Evolutionary conservation across 495 filamentous ascomycete genomes (phyloP), one percentile per base, ranked within the genome.

Genomic region (Cenococcum geophilum): DNA sequence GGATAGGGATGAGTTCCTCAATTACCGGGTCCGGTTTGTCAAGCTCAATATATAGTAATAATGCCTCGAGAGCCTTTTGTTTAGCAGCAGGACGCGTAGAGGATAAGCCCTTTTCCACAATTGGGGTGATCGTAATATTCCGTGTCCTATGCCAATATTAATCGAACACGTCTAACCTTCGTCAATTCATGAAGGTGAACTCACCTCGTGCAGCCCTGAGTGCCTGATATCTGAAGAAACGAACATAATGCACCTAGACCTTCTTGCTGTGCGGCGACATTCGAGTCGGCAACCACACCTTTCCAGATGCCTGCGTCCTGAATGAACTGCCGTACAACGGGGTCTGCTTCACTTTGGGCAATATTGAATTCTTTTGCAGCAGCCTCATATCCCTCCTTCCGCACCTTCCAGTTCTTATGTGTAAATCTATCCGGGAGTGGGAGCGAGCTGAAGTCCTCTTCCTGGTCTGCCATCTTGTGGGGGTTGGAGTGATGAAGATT

Each of bases 341-440:
- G 86, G 68, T 93, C 86, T 64, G 88, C 82, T 73, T 97, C 93
- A 76, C 93, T 89, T 56, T 88, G 85, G 9, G 91, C 89, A 59
- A 81, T 80, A 71, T 91, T 87, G 69, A 99, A 97, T 64, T 84
- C 80, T 70, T 89, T 87, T 42, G 88, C 83, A 47, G 90, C 92
- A 63, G 92, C 90, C 77, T 97, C 93, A 74, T 97, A 99, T 52
- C 87, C 93, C 71, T 84, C 82, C 74, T 99, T 99, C 64, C 93
- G 82, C 45, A 93, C 93, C 80, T 99, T 99, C 93, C 93, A 99
- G 70, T 88, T 85, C 86, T 97, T 97, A 78, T 97, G 91, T 45
- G 84, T 74, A 73, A 92, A 95, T 69, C 89, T 83, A 58, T 96
- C 91, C 9, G 84, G 80, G 43, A 96, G 75, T 14, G 92, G 87